Evolutionary conservation across 768 basidiomycete species (phyloP), one percentile per base, ranked within the genome.

Genomic region (Pisolithus sp.): DNA sequence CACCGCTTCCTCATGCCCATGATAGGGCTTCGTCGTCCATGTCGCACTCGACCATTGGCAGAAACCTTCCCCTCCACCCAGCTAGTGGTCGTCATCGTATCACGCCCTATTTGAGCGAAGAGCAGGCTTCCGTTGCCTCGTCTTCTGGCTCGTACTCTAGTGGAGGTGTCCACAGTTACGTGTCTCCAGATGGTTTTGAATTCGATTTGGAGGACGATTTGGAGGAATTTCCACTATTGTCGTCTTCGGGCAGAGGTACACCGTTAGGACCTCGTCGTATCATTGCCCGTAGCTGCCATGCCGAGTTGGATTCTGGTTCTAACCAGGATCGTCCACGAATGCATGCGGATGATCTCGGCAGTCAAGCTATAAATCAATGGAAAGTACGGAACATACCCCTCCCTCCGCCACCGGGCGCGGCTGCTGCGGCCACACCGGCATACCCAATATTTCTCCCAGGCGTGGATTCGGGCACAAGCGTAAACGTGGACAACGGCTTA

Each of bases 201-300:
- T 72, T 81, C 51, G 89, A 89, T 44, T 71, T 74, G 2, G 87
- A 88, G 36, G 86, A 87, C 54, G 87, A 89, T 2, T 80, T 75
- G 51, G 90, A 92, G 62, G 90, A 91, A 55, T 86, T 86, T 61
- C 80, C 82, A 2, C 72, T 77, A 5, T 68, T 69, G 9, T 63
- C 76, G 0, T 60, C 77, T 4, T 85, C 84, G 6, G 88, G 89
- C 13, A 80, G 89, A 2, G 86, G 83, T 18, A 93, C 90, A 1
- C 89, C 89, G 0, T 58, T 85, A 50, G 79, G 80, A 9, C 70
- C 72, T 13, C 79, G 87, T 37, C 69, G 87, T 49, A 70, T 74
- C 44, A 78, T 75, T 51, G 76, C 79, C n/a, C 72, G 80, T 54
- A 78, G 74, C 57, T 74, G 84, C 72, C 81, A 80, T 10, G 66